A percentile compares a stretch with the other conserved stretches of the same genome.
These are phyloP conservation scores for Podosphaera fusca DNA, from an alignment of 2,329 filamentous ascomycete genomes.

Conservation along the genomic window DNA sequence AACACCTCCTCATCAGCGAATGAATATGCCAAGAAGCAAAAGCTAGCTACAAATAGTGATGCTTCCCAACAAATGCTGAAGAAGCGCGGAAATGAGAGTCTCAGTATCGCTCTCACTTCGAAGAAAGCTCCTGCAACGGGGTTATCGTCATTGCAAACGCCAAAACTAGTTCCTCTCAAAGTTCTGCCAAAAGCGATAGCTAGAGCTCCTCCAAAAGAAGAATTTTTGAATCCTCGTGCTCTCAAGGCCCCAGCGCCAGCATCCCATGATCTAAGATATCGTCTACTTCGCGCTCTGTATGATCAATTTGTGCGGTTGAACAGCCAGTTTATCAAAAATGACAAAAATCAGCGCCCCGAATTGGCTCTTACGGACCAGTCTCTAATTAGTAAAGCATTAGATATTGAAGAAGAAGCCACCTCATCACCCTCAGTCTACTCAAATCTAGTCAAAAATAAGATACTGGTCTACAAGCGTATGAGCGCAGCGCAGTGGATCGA, in stretches of 20 bases:
- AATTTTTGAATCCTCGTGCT: constrained; percentile 43
- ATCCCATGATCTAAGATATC: constrained; percentile 29
- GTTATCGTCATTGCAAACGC: neutral
- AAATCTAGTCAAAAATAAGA: constrained; percentile 64
- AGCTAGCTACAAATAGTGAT: neutral
- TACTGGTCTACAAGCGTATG: constrained; percentile 60
- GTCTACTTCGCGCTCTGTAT: constrained; percentile 39
- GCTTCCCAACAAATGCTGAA: constrained; percentile 12
- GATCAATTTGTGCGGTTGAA: constrained; percentile 45
- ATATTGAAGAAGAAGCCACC: constrained; percentile 50
- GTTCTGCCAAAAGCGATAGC: neutral
- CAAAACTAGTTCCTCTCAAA: neutral
- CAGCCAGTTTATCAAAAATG: constrained; percentile 29
- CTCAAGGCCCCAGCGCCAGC: constrained; percentile 34
- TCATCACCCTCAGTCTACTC: constrained; percentile 50
- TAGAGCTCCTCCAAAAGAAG: constrained; percentile 16
- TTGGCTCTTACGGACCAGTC: constrained; percentile 39
- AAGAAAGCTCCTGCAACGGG: neutral
- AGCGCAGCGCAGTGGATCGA: constrained; percentile 45
- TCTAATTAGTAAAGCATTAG: constrained; percentile 43
- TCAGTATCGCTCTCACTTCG: neutral
- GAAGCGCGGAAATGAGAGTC: constrained; percentile 5
- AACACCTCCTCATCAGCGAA: neutral
- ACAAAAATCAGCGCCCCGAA: constrained; percentile 25
- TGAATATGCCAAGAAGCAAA: neutral